These are phyloP conservation scores for Cryptococcus sp. DNA, from an alignment of 1,284 basidiomycete species.

Conservation along the genomic window DNA sequence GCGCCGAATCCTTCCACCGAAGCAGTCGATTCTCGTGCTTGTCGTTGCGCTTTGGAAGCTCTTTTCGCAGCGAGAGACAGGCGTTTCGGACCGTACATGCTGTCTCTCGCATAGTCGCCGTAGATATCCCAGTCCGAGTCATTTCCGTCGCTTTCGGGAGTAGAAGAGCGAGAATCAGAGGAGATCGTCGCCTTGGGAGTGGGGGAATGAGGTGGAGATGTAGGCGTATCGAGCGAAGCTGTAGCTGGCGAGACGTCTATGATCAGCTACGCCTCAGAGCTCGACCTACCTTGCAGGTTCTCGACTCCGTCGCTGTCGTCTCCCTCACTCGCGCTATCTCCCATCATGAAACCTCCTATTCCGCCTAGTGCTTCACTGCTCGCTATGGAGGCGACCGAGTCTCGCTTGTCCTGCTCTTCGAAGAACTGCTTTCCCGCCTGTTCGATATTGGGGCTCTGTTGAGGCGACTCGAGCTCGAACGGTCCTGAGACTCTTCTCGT, in stretches of 20 bases:
- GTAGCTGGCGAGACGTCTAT: constrained; percentile 10
- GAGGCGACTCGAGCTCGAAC: constrained; percentile 32
- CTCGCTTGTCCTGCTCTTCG: constrained; percentile 5
- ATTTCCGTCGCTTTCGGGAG: too few relatives aligned
- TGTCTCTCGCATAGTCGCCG: constrained; percentile 35
- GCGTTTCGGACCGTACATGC: constrained; percentile 30
- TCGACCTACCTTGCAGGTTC: constrained; percentile 15
- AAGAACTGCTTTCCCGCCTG: not conserved
- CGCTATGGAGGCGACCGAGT: constrained; percentile 21
- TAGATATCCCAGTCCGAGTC: constrained; percentile 38
- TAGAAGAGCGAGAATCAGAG: not conserved
- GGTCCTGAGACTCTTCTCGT: constrained; percentile 26
- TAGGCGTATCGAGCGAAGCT: constrained; percentile 12
- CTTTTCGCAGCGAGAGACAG: constrained; percentile 12
- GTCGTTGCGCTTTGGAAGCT: constrained; percentile 8
- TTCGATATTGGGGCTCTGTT: constrained; percentile 11
- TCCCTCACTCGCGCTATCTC: constrained; percentile 4
- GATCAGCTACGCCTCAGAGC: not conserved
- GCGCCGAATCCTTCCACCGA: constrained; percentile 2
- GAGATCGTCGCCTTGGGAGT: not conserved
- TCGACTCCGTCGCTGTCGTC: constrained; percentile 7
- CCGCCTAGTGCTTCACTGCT: constrained; percentile 30
- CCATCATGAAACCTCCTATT: constrained; percentile 39
- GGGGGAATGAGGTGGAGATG: not conserved
- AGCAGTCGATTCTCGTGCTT: not conserved